These are phyloP conservation scores for Gymnopilus dilepis DNA, from an alignment of 768 basidiomycete genomes.

Conservation along the genomic window DNA sequence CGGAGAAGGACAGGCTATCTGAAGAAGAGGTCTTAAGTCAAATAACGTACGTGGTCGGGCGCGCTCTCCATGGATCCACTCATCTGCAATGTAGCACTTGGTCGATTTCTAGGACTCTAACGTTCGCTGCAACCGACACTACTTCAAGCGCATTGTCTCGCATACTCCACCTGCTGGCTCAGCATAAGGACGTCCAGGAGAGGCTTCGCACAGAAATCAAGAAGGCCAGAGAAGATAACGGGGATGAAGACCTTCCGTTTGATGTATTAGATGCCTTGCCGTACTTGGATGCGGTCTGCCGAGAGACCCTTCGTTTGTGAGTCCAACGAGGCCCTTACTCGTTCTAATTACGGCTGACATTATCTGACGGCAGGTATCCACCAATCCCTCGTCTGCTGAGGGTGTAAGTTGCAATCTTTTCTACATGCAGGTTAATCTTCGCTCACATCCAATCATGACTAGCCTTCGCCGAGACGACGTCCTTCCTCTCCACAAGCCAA, in stretches of 20 bases:
- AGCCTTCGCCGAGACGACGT: constrained; percentile 35
- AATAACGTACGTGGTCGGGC: constrained; percentile 22
- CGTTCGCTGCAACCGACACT: constrained; percentile 49
- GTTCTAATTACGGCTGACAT: too few species aligned
- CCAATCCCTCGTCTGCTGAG: constrained; percentile 21
- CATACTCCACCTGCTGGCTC: constrained; percentile 40
- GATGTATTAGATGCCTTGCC: constrained; percentile 43
- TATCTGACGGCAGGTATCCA: constrained; percentile 22
- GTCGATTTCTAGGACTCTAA: constrained; percentile 24
- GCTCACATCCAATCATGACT: not conserved
- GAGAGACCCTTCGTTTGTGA: constrained; percentile 46
- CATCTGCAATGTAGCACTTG: not conserved
- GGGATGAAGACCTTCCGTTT: constrained; percentile 35
- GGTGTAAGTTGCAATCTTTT: constrained; percentile 15
- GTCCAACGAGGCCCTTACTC: constrained; percentile 7
- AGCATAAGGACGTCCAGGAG: constrained; percentile 35
- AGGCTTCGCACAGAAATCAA: constrained; percentile 43
- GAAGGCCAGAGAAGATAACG: constrained; percentile 26
- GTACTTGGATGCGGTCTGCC: constrained; percentile 43
- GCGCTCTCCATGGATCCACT: not conserved
- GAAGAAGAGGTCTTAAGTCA: constrained; percentile 41
- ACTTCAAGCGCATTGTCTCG: constrained; percentile 45
- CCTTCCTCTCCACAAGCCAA: constrained; percentile 46
- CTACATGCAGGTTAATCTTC: not conserved
- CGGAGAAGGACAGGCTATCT: constrained; percentile 36